Base-by-base conservation (phyloP, 257 asterid genomes). In the Solanum corneliomulleri region DNA sequence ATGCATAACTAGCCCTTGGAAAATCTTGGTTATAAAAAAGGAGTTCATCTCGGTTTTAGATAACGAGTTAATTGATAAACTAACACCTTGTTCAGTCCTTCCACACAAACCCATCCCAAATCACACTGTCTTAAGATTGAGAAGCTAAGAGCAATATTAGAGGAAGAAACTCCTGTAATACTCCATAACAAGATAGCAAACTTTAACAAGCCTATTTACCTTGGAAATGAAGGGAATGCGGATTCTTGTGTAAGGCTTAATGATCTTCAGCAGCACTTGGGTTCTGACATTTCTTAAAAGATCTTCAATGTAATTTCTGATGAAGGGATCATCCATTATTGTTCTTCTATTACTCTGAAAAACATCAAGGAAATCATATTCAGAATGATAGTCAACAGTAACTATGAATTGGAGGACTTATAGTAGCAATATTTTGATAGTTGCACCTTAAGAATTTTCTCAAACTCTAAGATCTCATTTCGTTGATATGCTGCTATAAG, bases 271-370 rank as follows among this genome's bases (percentile, higher is more conserved):
- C 94, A 97, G 89, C 91, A 97, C 99, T 87, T 96, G 99, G 39
- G 99, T 97, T 88, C 99, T 93, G 89, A 97, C 98, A 88, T 97
- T 97, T 93, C 94, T 97, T 86, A 97, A 91, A 88, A 97, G 99
- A 93, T 97, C 99, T 93, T 97, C 99, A 88, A 97, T 96, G 93
- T 97, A 97, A 88, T 95, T 97, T 83, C 99, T 91, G 85, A 97
- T 97, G 88, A 97, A 97, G 29, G 94, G 98, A 90, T 97, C 99
- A 87, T 97, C 99, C 99, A 97, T 97, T 90, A 97, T 97, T 11
- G 98, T 97, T 91, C 97, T 96, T 88, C 99, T 92, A 91, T 97
- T 97, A 91, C 98, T 96, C 99, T 95, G 96, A 88, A 85, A 41
- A 78, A 49, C 77, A 88, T 83, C 69, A 80, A 27, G 69, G 25